Evolutionary conservation across 768 basidiomycete species (phyloP).

Genomic region (Termitomyces sp.): DNA sequence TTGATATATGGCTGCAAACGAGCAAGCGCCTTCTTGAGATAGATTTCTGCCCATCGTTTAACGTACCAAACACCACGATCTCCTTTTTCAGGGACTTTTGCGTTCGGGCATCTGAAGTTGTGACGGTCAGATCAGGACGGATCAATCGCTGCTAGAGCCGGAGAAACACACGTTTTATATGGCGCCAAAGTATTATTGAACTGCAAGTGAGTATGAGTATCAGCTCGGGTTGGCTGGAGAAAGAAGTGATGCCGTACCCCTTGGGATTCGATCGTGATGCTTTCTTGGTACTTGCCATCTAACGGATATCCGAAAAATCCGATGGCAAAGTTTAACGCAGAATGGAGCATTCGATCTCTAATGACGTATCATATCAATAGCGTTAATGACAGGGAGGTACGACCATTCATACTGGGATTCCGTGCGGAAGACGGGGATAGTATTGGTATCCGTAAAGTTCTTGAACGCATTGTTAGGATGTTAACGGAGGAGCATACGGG

Average conservation of each 20-base stretch:
- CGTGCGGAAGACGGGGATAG: conserved; percentile 73
- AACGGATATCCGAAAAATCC: conserved; percentile 78
- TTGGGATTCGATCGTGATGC: conserved; percentile 62
- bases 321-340: conserved; percentile 60
- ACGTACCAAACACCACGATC: conserved; percentile 57
- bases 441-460: conserved; percentile 55
- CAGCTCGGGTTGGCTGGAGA: conserved; percentile 2
- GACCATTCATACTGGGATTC: conserved; percentile 50
- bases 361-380: background rate
- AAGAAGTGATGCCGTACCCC: conserved; percentile 35
- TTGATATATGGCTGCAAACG: conserved; percentile 53
- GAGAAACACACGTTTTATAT: conserved; percentile 55
- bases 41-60: conserved; percentile 61
- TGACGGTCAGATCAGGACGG: background rate
- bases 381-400: background rate
- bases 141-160: background rate
- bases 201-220: conserved; percentile 21
- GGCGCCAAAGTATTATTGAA: conserved; percentile 87
- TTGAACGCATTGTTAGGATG: conserved; percentile 11
- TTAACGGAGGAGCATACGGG: background rate
- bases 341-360: conserved; percentile 70
- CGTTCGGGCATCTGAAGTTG: conserved; percentile 56
- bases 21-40: conserved; percentile 58
- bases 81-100: conserved; percentile 35
- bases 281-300: conserved; percentile 68